Conservation (phyloP, 371 early-diverging fungal species). For the Haplosporangium sp. region DNA sequence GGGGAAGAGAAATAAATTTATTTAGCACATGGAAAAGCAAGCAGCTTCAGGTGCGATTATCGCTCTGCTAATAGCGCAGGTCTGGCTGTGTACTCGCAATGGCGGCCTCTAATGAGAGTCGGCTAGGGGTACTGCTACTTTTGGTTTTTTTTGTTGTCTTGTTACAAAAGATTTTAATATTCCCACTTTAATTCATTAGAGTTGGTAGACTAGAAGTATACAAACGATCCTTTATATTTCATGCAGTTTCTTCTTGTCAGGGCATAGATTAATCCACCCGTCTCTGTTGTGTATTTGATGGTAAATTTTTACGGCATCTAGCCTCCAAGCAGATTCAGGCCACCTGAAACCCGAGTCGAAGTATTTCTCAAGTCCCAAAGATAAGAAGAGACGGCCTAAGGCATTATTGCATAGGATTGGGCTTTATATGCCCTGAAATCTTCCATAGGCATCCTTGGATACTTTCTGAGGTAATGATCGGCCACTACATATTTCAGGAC, state of each 20-base stretch:
- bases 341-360: neutral
- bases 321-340: neutral
- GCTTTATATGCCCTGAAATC: neutral
- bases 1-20: too few relatives aligned
- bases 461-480: neutral
- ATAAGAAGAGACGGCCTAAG: neutral
- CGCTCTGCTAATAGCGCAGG: too few relatives aligned
- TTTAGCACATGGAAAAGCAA: too few relatives aligned
- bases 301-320: neutral
- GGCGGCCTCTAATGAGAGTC: too few relatives aligned
- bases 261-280: neutral
- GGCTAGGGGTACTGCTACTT: too few relatives aligned
- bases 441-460: neutral
- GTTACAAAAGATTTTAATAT: too few relatives aligned
- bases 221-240: too few relatives aligned
- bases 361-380: neutral
- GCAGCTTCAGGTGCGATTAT: too few relatives aligned
- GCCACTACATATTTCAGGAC: neutral
- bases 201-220: too few relatives aligned
- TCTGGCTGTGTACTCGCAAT: too few relatives aligned
- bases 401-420: neutral
- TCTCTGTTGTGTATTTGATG: neutral
- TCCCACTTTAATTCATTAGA: too few relatives aligned
- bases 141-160: too few relatives aligned
- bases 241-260: neutral